These are phyloP conservation scores for Annulohypoxylon moriforme DNA, from an alignment of 495 filamentous ascomycete species.

Conservation along the genomic window DNA sequence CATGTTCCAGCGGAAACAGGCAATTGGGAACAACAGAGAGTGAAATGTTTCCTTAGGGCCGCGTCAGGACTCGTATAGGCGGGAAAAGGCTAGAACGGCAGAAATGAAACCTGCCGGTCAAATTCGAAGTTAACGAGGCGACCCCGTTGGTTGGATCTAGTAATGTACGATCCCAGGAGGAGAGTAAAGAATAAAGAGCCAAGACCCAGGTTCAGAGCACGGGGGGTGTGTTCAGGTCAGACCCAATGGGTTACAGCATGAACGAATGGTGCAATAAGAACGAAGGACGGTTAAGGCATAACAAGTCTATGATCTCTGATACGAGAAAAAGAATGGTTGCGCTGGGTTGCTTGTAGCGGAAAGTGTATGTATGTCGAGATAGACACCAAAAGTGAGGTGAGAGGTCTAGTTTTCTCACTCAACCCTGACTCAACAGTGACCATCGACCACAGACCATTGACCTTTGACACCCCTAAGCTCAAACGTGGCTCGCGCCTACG, in stretches of 20 bases:
- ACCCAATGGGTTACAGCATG: conserved; percentile 41
- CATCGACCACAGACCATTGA: not conserved
- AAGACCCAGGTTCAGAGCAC: conserved; percentile 36
- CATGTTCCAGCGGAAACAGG: conserved; percentile 46
- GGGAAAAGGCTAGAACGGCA: conserved; percentile 49
- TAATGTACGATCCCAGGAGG: conserved; percentile 47
- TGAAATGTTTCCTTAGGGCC: conserved; percentile 45
- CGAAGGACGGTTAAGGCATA: conserved; percentile 26
- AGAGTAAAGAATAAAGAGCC: conserved; percentile 46
- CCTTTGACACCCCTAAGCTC: conserved; percentile 19
- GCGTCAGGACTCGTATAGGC: conserved; percentile 48
- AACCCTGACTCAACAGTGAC: conserved; percentile 11
- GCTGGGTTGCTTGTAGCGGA: conserved; percentile 17
- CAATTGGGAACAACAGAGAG: conserved; percentile 38
- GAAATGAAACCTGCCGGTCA: conserved; percentile 51
- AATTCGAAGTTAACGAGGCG: conserved; percentile 44
- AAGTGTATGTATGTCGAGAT: conserved; percentile 39
- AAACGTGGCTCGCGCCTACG: conserved; percentile 39
- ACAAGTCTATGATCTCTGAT: conserved; percentile 27
- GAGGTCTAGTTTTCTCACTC: conserved; percentile 13
- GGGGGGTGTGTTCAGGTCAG: conserved; percentile 29
- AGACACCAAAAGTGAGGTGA: conserved; percentile 35
- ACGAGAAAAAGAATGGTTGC: conserved; percentile 38
- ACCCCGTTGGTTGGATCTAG: conserved; percentile 50
- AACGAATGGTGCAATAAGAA: conserved; percentile 36